Evolutionary conservation across 768 basidiomycete genomes (phyloP), one percentile per base, ranked within the genome.

Genomic region (Boletellus ananas): DNA sequence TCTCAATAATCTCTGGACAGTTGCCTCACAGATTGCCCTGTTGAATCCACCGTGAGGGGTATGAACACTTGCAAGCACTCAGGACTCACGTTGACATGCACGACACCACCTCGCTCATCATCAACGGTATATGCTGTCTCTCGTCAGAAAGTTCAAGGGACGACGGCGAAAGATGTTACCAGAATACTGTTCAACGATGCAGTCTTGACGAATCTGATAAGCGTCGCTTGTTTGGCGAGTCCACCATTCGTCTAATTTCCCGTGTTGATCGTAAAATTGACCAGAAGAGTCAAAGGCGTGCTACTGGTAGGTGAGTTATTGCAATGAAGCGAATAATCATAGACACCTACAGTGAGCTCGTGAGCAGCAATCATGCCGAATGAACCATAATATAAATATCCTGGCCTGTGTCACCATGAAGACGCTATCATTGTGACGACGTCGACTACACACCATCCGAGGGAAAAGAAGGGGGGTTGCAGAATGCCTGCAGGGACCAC

Each of bases 401-500:
- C 75, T 5, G 96, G 96, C 91, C 88, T 90, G 49, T 54, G 52
- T 6, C 11, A 36, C n/a, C 39, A 47, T 65, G 14, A 58, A 49
- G 46, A 39, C 42, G 23, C 40, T 17, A 37, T 45, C 21, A 23
- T 31, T 11, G 21, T 18, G 39, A 35, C 17, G 37, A 4, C 11
- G 18, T 17, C 3, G 1, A 41, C 25, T 33, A 52, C 76, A 34
- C 52, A 88, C 88, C 92, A 95, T 48, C 82, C 74, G 45, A 79
- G 73, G 4, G 79, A 80, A 75, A 94, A 97, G 79, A 94, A 97
- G 0, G 94, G 94, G 2, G 90, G 85, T 55, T 86, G 91, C 16
- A 98, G 71, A 60, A 98, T 94, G 21, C 96, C 96, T 18, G 96
- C 95, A 9, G 96, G 94, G 73, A 99, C 97, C 18, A 93, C 90